Evolutionary conservation across 2,329 filamentous ascomycete species (phyloP), one percentile per base, ranked within the genome.

Genomic region (Claviceps cyperi): DNA sequence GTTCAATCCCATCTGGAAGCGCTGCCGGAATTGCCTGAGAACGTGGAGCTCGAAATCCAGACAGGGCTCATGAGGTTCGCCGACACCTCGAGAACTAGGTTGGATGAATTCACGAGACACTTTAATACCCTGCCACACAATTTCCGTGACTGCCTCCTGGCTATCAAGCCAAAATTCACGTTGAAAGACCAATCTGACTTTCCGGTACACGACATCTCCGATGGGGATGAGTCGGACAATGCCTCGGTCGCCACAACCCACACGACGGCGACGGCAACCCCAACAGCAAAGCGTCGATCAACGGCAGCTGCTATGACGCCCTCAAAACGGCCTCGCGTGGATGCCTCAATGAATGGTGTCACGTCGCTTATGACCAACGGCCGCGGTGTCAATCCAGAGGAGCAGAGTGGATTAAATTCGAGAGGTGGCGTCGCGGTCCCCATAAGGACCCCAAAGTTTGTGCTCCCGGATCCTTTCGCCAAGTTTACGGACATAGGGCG

Each of bases 11-110:
- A 83, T 50, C 70, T 94, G 0, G 55, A 61, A 0, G 66, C 65
- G 0, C 72, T 90, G 0, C 85, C 85, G 0, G 82, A 86, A 38
- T 75, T 86, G 0, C 83, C 84, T 0, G 65, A 69, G 0, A 86
- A 88, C 43, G 76, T 88, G 0, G 75, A 81, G n/a, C 69, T 81
- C 0, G 77, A 81, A 9, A 73, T 94, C 0, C 74, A 74, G 19
- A 73, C 74, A 2, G 76, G 78, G 11, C 61, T 91, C 0, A 68
- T 70, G 13, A 67, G 67, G 0, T 81, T 91, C 53, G 73, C 76
- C 0, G 65, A 69, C 0, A 69, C 74, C 4, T 65, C 68, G 0
- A 68, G 80, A 1, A 65, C 86, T 5, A 69, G 74, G 19, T 73
- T 73, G 39, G 68, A 70, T 4, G 62, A 69, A 1, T 77, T 77